Evolutionary conservation across 495 filamentous ascomycete genomes (phyloP).

Genomic region (Coniosporium apollinis): DNA sequence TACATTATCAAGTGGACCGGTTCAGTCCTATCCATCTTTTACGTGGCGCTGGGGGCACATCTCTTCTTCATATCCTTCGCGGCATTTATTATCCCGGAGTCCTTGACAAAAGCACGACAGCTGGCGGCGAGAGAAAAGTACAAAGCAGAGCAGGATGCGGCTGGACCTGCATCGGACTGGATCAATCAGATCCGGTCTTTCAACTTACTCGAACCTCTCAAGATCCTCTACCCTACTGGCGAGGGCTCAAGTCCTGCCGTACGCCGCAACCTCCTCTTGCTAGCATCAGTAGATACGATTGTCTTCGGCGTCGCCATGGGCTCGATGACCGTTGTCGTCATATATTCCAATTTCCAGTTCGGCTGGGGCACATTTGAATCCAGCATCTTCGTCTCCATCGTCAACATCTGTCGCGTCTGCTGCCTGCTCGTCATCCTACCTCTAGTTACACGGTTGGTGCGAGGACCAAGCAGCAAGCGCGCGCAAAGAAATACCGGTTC

Average conservation of each 20-base stretch:
- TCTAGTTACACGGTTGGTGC: constrained; percentile 48
- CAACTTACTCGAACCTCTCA: constrained; percentile 59
- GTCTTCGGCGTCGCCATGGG: constrained; percentile 74
- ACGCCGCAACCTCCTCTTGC: constrained; percentile 59
- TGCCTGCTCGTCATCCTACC: constrained; percentile 63
- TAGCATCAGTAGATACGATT: constrained; percentile 63
- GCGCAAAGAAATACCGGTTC: constrained; percentile 43
- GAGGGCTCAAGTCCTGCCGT: constrained; percentile 41
- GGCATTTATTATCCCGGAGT: constrained; percentile 61
- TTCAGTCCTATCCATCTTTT: constrained; percentile 57
- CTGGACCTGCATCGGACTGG: constrained; percentile 19
- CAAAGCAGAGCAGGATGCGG: constrained; percentile 8
- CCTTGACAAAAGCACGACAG: constrained; percentile 52
- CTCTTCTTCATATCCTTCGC: constrained; percentile 51
- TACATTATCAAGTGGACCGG: constrained; percentile 56
- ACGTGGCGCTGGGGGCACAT: constrained; percentile 55
- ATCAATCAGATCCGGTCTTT: constrained; percentile 27
- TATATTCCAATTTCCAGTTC: constrained; percentile 68
- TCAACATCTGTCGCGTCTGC: constrained; percentile 56
- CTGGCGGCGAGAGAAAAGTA: constrained; percentile 49
- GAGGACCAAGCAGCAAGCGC: constrained; percentile 28
- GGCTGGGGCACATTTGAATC: constrained; percentile 65
- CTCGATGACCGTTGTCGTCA: constrained; percentile 52
- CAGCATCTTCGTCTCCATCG: constrained; percentile 57
- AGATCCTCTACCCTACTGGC: constrained; percentile 57